These are phyloP conservation scores for Fusarium sp. DNA, from an alignment of 2,329 filamentous ascomycete species.

Conservation along the genomic window DNA sequence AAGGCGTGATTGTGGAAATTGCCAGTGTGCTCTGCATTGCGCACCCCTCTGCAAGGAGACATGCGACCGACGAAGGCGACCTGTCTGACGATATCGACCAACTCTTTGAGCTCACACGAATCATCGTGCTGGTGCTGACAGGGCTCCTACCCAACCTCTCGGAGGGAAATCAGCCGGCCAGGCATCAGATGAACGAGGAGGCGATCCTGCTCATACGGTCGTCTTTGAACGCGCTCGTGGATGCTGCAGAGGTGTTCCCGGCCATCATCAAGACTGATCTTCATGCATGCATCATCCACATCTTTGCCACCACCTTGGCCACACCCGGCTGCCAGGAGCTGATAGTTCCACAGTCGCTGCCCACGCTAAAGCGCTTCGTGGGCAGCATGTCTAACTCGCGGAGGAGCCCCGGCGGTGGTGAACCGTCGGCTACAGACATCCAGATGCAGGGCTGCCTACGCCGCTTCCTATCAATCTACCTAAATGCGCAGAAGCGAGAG, in stretches of 20 bases:
- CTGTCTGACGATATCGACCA: slow-evolving; percentile 98
- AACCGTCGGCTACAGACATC: slow-evolving; percentile 65
- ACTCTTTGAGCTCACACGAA: slow-evolving; percentile 94
- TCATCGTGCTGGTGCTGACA: slow-evolving; percentile 92
- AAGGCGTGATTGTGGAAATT: slow-evolving; percentile 93
- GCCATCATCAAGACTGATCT: slow-evolving; percentile 96
- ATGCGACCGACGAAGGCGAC: slow-evolving; percentile 73
- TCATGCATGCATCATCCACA: slow-evolving; percentile 96
- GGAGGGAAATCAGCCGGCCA: slow-evolving; percentile 72
- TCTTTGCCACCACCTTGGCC: slow-evolving; percentile 92
- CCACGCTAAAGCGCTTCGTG: slow-evolving; percentile 92
- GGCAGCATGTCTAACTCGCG: slow-evolving; percentile 73
- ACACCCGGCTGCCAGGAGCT: slow-evolving; percentile 86
- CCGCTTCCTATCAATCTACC: slow-evolving; percentile 84
- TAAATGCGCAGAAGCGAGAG: slow-evolving; percentile 81
- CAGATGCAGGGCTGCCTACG: slow-evolving; percentile 87
- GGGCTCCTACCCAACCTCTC: slow-evolving; percentile 87
- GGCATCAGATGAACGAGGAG: slow-evolving; percentile 88
- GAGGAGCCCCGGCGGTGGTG: slow-evolving; percentile 51
- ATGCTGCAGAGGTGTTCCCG: slow-evolving; percentile 95
- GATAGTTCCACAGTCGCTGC: slow-evolving; percentile 89
- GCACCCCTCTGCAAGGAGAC: slow-evolving; percentile 83
- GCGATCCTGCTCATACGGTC: slow-evolving; percentile 83
- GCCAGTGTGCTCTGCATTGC: slow-evolving; percentile 89
- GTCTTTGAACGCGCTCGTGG: slow-evolving; percentile 88